Percentiles rank a stretch among this genome's conserved stretches.
Evolutionary conservation across 2,329 filamentous ascomycete genomes (phyloP).

Genomic region (Xenoacremonium recifei): DNA sequence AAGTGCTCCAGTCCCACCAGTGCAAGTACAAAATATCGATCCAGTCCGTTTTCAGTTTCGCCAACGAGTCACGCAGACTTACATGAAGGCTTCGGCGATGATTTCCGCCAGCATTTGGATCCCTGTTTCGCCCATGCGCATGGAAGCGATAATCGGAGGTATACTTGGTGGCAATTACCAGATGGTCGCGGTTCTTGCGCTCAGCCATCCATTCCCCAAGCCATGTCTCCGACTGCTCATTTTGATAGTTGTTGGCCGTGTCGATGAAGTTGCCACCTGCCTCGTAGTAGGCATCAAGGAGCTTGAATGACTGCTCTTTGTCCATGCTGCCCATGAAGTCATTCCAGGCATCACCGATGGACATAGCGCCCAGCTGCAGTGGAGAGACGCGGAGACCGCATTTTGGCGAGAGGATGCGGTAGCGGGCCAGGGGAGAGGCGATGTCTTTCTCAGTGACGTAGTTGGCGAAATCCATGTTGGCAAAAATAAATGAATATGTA

Average conservation of each 20-base stretch:
- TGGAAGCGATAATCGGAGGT: conserved; percentile 44
- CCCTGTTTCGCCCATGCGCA: conserved; percentile 35
- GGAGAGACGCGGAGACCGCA: neutral
- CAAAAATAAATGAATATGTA: too few relatives aligned
- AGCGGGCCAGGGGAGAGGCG: neutral
- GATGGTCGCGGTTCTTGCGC: conserved; percentile 49
- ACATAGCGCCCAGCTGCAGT: conserved; percentile 39
- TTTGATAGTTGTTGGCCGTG: conserved; percentile 58
- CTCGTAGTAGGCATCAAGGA: conserved; percentile 56
- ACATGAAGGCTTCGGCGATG: conserved; percentile 39
- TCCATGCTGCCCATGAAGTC: conserved; percentile 49
- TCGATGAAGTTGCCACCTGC: conserved; percentile 69
- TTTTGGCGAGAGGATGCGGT: neutral
- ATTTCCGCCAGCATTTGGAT: conserved; percentile 44
- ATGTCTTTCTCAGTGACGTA: neutral
- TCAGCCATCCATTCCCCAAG: conserved; percentile 56
- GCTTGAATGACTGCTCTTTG: conserved; percentile 52
- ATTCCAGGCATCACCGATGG: conserved; percentile 46
- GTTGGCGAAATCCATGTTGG: too few relatives aligned
- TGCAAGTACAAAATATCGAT: conserved; percentile 46
- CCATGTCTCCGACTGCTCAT: conserved; percentile 56
- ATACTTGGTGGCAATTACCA: conserved; percentile 58
- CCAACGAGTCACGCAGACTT: conserved; percentile 41
- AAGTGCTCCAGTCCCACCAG: conserved; percentile 43
- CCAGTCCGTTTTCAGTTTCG: conserved; percentile 44